Base-by-base conservation (phyloP, 768 basidiomycete species). In the Pulveroboletus frians region DNA sequence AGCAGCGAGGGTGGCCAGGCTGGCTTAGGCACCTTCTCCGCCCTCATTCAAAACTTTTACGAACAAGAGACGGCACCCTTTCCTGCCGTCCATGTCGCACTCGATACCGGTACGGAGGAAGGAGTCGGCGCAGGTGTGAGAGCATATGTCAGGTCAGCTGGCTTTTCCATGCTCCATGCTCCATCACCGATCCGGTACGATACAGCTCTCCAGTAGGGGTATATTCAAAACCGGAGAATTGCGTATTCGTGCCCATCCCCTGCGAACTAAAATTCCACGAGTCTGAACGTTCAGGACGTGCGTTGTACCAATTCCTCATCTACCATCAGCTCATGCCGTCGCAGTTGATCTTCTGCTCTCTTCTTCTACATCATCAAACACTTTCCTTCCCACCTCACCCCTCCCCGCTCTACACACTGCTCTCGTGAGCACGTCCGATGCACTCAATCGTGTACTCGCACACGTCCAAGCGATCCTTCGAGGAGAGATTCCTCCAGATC, bases 21-120 rank as follows among this genome's bases (percentile, higher is more conserved):
- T 3, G 54, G 62, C 30, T 77, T 97, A 49, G 94, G 94, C 71
- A 91, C 90, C 7, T 94, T 92, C 72, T 94, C 94, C 23, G 92
- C 95, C 10, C 79, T 98, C 57, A 94, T 98, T 64, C 95, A 97
- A 76, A 92, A 94, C 70, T 96, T 96, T 73, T 98, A 96, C 70
- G 83, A 89, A 35, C 84, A 89, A 76, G 92, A 97, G 69, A 92
- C 91, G 5, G 75, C 81, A 0, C 89, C 92, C 3, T 82, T 87
- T 65, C 90, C 85, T 29, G 92, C 95, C 3, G 81, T 98, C 41
- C 93, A 97, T 67, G 76, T 98, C 47, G 85, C 92, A 5, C 73
- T 98, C 32, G 90, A 95, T 69, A 94, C 93, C 9, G 87, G 89
- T 17, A 74, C 83, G 4, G 83, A 84, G 53, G 77, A 71, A 42